Evolutionary conservation across 352 stramenopile genomes (phyloP), one percentile per base, ranked within the genome.

Genomic region (Globisporangium lucens): DNA sequence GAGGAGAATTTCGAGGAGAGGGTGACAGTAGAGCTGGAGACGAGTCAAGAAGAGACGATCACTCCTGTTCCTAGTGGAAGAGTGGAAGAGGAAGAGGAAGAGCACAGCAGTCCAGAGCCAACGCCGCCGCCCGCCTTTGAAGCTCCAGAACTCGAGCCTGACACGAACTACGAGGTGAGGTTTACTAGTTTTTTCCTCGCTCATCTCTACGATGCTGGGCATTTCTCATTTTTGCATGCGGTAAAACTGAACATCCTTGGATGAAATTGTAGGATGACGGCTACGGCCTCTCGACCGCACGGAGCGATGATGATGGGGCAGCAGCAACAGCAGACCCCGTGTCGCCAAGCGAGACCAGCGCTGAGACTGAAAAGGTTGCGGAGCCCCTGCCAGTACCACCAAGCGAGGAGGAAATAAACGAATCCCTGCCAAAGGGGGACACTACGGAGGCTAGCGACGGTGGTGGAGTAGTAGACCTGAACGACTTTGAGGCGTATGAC

Each of bases 401-500:
- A 35, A 24, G 20, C 22, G 56, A 49, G n/a, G 56, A 49, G n/a
- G 10, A 29, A n/a, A 7, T 30, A 20, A 9, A 30, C 2, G 33
- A 49, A 12, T 22, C 4, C 56, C 12, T 35, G 3, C n/a, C 30
- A n/a, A n/a, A 33, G n/a, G 5, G 15, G 22, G 56, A 33, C 35
- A 55, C 55, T 24, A 27, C 55, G 29, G 30, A 43, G 3, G 20
- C 5, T 33, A 33, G 30, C 5, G 30, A 27, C 15, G 9, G 20
- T 0, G 53, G 6, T 56, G 38, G 29, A 12, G 17, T 6, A 15
- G 35, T 65, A 4, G 51, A 70, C 29, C 51, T 70, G 10, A 66
- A 66, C 13, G 57, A 70, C 47, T 70, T 65, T 56, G 69, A 74
- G 36, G 66, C 72, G 36, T 78, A 74, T 49, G 69, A 75, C 47